Conservation (phyloP, 345 rosid genomes). For the Microcos paniculata region DNA sequence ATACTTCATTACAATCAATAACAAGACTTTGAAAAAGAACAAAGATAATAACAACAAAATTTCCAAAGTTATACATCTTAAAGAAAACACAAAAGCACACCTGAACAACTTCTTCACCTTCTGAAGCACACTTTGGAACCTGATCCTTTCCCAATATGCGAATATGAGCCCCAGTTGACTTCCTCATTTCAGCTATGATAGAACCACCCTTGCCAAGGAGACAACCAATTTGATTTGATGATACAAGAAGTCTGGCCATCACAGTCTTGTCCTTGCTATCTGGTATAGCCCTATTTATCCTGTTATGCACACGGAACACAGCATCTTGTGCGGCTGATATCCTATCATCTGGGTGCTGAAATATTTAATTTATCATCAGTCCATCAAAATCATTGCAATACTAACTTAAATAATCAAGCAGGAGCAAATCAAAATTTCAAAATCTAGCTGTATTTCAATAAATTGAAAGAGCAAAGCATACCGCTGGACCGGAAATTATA, state of each 20-base stretch:
- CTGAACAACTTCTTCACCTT: conserved; percentile 80
- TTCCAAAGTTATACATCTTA: conserved; percentile 7
- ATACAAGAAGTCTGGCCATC: conserved; percentile 58
- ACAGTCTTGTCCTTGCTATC: conserved; percentile 55
- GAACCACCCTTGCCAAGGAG: conserved; percentile 81
- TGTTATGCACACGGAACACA: conserved; percentile 62
- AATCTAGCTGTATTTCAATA: conserved; percentile 7
- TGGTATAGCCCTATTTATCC: conserved; percentile 54
- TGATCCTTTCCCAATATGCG: conserved; percentile 69
- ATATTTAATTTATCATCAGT: conserved; percentile 19
- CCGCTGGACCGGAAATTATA: conserved; percentile 66
- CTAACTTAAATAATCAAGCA: conserved; percentile 5
- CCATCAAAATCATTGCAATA: neutral
- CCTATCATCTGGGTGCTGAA: conserved; percentile 76
- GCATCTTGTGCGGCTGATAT: conserved; percentile 71
- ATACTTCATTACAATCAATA: neutral
- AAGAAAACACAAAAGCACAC: conserved; percentile 29
- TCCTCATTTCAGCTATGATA: conserved; percentile 74
- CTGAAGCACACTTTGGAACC: conserved; percentile 70
- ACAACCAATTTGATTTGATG: conserved; percentile 71
- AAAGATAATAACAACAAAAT: neutral
- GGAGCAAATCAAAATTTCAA: conserved; percentile 8
- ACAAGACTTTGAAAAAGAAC: neutral
- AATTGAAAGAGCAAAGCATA: conserved; percentile 35
- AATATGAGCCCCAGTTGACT: conserved; percentile 64